Evolutionary conservation across 1,284 basidiomycete species (phyloP).

Genomic region (Moesziomyces globuligerus): DNA sequence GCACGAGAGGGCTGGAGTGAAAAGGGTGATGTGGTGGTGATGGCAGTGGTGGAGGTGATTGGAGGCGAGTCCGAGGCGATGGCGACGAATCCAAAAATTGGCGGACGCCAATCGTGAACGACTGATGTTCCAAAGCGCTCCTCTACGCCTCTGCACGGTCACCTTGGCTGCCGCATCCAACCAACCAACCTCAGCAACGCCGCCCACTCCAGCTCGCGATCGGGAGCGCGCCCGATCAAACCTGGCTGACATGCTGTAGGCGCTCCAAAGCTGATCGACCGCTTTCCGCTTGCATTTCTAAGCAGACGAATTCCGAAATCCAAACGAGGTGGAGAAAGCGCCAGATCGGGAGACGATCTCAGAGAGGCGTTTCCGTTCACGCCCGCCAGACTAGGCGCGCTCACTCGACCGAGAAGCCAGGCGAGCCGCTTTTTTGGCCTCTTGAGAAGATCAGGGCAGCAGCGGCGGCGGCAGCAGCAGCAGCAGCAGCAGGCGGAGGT

Average conservation of each 20-base stretch:
- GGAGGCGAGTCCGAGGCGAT: conserved; percentile 16
- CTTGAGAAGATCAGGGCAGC: conserved; percentile 15
- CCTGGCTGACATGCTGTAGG: no score
- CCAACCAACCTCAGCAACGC: background rate
- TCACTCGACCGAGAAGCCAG: conserved; percentile 38
- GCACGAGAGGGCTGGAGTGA: background rate
- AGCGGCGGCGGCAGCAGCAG: background rate
- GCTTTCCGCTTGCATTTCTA: background rate
- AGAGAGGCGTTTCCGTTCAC: conserved; percentile 11
- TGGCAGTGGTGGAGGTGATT: conserved; percentile 3
- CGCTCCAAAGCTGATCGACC: background rate
- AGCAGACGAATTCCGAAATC: background rate
- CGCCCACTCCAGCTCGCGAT: background rate
- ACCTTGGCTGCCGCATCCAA: background rate
- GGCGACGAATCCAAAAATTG: conserved; percentile 37
- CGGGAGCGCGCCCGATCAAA: background rate
- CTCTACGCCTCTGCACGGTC: no score
- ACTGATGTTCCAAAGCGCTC: conserved; percentile 22
- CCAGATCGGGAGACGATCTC: conserved; percentile 1
- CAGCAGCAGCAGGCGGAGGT: background rate
- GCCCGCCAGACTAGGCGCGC: background rate
- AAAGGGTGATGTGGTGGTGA: background rate
- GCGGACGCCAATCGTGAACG: background rate
- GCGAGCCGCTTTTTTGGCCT: background rate
- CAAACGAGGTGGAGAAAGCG: background rate